Base-by-base conservation (phyloP, 2,329 filamentous ascomycete species). In the Ilyonectria robusta region DNA sequence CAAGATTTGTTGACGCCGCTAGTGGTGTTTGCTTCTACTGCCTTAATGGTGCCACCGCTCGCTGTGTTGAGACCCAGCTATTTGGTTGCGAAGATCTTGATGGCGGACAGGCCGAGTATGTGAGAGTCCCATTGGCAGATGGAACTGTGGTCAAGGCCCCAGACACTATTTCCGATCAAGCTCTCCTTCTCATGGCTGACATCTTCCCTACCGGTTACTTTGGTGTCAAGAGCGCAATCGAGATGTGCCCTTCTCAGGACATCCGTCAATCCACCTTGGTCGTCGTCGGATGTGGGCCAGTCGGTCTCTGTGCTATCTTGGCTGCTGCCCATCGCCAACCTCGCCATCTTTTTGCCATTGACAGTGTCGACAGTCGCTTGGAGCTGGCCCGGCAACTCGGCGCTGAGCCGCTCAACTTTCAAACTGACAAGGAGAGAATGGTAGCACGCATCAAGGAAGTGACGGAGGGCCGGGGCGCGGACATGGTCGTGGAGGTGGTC, bases 181-280 rank as follows among this genome's bases (percentile, higher is more conserved):
- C 90, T 40, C 85, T 97, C 55, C 90, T 97, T 7, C 86, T 97
- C 29, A 97, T 97, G 94, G 94, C 93, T 17, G 94, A 97, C 77
- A 97, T 97, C 75, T 97, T 96, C 80, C 94, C 94, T 1, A 94
- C 91, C 0, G 93, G 95, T 8, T 97, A 90, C 82, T 97, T 95
- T 74, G 94, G 93, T 7, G 93, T 93, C 5, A 86, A 87, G 64
- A 96, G 94, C 76, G 95, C 91, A 7, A 92, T 97, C 79, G 88
- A 88, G 64, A 82, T 91, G 76, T 85, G 91, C 44, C 72, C 75
- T 23, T 71, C 68, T n/a, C 67, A 77, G 6, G 69, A 78, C 26
- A 67, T 81, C n/a, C 75, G 78, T n/a, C 74, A 83, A 15, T 88
- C 90, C 66, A 93, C 91, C 0, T 90, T 94, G 0, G 92, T 97